Conservation (phyloP, 306 rosid species). For the Dalbergia cochinchinensis region DNA sequence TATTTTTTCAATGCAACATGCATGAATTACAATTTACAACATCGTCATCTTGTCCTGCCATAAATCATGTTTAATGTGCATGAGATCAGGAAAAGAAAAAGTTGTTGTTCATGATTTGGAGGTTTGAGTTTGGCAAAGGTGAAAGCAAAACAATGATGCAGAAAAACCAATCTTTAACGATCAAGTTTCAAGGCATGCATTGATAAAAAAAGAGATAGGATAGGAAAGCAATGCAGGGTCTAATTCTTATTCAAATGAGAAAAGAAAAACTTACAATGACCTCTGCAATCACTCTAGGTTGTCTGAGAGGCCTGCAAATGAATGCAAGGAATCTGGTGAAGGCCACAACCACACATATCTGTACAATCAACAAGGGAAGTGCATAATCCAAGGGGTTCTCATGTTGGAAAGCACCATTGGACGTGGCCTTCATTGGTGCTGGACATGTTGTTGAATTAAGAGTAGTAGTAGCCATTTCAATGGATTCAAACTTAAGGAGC, state of each 20-base stretch:
- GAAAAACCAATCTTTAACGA: neutral
- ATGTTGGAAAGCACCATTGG: slow-evolving; percentile 69
- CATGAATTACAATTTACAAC: neutral
- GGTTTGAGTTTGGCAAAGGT: neutral
- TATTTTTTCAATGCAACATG: neutral
- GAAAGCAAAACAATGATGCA: slow-evolving; percentile 16
- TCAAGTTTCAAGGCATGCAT: neutral
- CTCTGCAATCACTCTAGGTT: slow-evolving; percentile 79
- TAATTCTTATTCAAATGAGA: neutral
- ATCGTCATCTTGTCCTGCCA: too few relatives aligned
- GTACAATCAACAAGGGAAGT: slow-evolving; percentile 66
- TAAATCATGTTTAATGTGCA: too few relatives aligned
- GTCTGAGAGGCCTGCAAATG: slow-evolving; percentile 63
- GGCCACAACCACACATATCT: slow-evolving; percentile 62
- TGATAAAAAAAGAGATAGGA: neutral
- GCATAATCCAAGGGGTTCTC: slow-evolving; percentile 71
- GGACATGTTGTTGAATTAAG: slow-evolving; percentile 41
- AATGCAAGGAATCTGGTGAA: slow-evolving; percentile 67
- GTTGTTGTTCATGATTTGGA: neutral
- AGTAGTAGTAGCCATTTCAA: slow-evolving; percentile 44
- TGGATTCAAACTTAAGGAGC: slow-evolving; percentile 7
- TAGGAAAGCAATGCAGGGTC: neutral
- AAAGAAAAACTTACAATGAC: slow-evolving; percentile 58
- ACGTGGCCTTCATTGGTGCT: slow-evolving; percentile 69
- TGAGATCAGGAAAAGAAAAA: neutral